Base-by-base conservation (phyloP, 2,329 filamentous ascomycete species). In the Xylaria sp. region DNA sequence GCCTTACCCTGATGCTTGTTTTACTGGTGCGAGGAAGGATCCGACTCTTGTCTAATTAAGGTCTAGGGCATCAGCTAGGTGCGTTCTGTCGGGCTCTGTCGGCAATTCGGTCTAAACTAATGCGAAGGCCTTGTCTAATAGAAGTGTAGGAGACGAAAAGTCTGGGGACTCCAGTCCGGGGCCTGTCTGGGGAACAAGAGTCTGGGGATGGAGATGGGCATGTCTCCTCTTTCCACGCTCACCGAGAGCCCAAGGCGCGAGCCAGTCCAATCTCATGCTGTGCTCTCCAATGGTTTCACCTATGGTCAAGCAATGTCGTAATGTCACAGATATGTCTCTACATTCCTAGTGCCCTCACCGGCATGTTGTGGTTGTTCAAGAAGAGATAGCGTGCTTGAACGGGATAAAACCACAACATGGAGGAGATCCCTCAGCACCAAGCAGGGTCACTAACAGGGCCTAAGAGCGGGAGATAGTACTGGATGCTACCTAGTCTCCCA, bases 41-140 rank as follows among this genome's bases (percentile, higher is more conserved):
- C 47, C n/a, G 51, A 8, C 51, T n/a, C 51, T 53, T 59, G 57
- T 40, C 50, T 37, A 21, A 21, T 54, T 60, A 25, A 16, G 48
- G 63, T 47, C 27, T 60, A 55, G 63, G 29, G 48, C 40, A 3
- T 5, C 51, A 2, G 18, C 27, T 21, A n/a, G 6, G 51, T 21
- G 13, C 37, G 29, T 50, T 35, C 47, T 25, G 27, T 65, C 64
- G 64, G 64, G 29, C 40, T 35, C 47, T 25, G 27, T 65, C 64
- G 64, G 64, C 50, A 51, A 42, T 35, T 62, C 62, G 61, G 61
- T 27, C 23, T 12, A 63, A 58, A 40, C 18, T 66, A 42, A 50
- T n/a, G 40, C 63, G 57, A 66, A 50, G 54, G 18, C 47, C n/a
- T n/a, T n/a, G n/a, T n/a, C n/a, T n/a, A n/a, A n/a, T n/a, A n/a